Evolutionary conservation across 352 stramenopile species (phyloP), one percentile per base, ranked within the genome.

Genomic region (Phytophthora hibernalis): DNA sequence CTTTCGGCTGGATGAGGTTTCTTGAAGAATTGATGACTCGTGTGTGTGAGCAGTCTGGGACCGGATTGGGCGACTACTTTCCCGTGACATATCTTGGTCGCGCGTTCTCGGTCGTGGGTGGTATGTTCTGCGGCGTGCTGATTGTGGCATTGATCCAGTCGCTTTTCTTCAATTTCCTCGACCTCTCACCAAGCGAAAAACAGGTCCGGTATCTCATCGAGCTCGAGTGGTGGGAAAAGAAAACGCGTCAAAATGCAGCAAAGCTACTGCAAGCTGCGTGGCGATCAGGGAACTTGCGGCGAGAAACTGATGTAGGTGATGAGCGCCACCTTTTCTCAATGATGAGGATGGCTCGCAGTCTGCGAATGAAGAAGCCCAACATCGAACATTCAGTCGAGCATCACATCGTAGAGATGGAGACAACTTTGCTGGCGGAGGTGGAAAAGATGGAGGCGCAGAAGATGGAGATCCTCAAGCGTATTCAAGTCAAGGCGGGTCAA

Each of bases 101-200:
- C 0, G 67, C 58, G 1, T 90, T 90, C 54, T 80, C 78, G 31
- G 82, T 85, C 11, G 50, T 76, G 20, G 87, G 82, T 24, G 84
- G 77, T 12, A 93, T 93, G 77, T 85, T 90, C 7, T 83, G 84
- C n/a, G 82, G 84, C 3, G 60, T 93, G 10, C 40, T 91, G 26
- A 78, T 91, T 47, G 76, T 93, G 16, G 82, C 82, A n/a, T 68
- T 93, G 24, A 78, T 90, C 31, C 84, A 93, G 59, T 90, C 82
- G 16, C 70, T 91, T 18, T 93, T 93, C 65, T 93, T 91, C 26
- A 84, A 82, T 15, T 80, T 89, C n/a, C 54, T 91, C 2, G 82
- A 91, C 58, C 76, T 93, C 18, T 87, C 84, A 0, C 79, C 77
- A 0, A 80, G 70, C 7, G 84, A 93, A 37, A 68, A 83, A 45